These are phyloP conservation scores for Anthracocystis panici-leucophaei DNA, from an alignment of 1,284 basidiomycete species.

Conservation along the genomic window DNA sequence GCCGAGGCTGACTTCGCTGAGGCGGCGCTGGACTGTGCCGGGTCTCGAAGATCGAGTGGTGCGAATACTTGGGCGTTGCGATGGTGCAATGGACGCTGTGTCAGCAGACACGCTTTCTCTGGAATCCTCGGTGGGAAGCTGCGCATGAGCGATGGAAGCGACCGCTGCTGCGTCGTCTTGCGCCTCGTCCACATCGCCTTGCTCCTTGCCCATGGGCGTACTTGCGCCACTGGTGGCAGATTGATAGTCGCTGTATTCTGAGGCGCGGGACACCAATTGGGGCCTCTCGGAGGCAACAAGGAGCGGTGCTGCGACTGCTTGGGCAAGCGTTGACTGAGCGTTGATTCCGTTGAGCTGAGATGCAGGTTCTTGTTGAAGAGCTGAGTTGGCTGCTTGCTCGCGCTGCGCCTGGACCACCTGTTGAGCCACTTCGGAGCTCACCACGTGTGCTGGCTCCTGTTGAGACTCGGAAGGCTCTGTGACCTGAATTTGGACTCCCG, in stretches of 20 bases:
- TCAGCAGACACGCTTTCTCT: constrained; percentile 9
- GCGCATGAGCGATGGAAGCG: constrained; percentile 11
- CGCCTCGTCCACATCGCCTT: constrained; percentile 11
- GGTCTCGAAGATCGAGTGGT: constrained; percentile 39
- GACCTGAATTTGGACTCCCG: constrained; percentile 30
- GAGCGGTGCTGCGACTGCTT: constrained; percentile 9
- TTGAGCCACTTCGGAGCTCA: background rate
- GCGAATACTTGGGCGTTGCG: constrained; percentile 30
- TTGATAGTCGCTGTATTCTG: constrained; percentile 40
- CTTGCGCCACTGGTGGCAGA: constrained; percentile 45
- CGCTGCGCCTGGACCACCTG: background rate
- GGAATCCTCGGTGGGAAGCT: constrained; percentile 9
- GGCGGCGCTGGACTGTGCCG: constrained; percentile 40
- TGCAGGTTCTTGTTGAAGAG: background rate
- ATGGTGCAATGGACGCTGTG: constrained; percentile 26
- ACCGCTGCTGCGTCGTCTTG: constrained; percentile 21
- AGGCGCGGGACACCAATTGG: constrained; percentile 28
- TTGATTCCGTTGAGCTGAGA: background rate
- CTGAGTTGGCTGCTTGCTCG: background rate
- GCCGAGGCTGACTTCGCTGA: constrained; percentile 60
- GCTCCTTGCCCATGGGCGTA: constrained; percentile 18
- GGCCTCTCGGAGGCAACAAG: constrained; percentile 15
- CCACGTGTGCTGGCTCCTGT: background rate
- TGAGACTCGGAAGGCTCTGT: constrained; percentile 12
- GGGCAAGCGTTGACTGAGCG: constrained; percentile 4